Evolutionary conservation across 768 basidiomycete genomes (phyloP).

Genomic region (Naematelia encephala): DNA sequence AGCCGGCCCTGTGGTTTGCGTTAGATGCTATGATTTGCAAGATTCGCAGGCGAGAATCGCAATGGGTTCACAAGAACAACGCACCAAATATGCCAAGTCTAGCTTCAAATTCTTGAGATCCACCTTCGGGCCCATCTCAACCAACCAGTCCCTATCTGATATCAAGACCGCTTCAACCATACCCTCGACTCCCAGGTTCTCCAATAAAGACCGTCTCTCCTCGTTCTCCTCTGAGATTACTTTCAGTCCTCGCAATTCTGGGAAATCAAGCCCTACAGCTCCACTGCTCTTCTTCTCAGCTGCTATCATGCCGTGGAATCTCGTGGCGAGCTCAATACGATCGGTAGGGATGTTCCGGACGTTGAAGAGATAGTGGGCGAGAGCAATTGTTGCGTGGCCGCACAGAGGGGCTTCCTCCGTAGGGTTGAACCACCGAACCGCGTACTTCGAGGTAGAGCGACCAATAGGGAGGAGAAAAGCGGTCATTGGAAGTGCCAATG

Average conservation of each 20-base stretch:
- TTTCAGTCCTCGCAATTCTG: slow-evolving; percentile 9
- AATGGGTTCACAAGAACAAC: neutral
- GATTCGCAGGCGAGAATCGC: no score
- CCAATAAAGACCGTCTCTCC: neutral
- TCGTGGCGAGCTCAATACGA: neutral
- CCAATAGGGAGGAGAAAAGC: slow-evolving; percentile 16
- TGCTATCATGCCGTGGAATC: neutral
- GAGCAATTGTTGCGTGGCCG: slow-evolving; percentile 27
- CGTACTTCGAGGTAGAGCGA: slow-evolving; percentile 1
- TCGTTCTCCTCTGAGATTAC: neutral
- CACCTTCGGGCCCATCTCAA: slow-evolving; percentile 7
- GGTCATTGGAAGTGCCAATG: slow-evolving; percentile 18
- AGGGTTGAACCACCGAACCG: slow-evolving; percentile 25
- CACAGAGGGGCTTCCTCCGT: slow-evolving; percentile 14
- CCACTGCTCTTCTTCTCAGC: neutral
- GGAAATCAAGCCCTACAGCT: slow-evolving; percentile 19
- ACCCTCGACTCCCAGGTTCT: neutral
- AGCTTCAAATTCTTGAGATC: slow-evolving; percentile 11
- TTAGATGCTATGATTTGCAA: neutral
- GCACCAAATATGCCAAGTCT: slow-evolving; percentile 10
- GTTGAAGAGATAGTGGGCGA: slow-evolving; percentile 12
- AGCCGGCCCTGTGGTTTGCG: neutral
- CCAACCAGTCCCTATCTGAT: slow-evolving; percentile 1
- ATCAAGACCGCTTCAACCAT: neutral
- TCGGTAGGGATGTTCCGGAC: neutral